Evolutionary conservation across 2,329 filamentous ascomycete genomes (phyloP), one percentile per base, ranked within the genome.

Genomic region (Talaromyces sp.): DNA sequence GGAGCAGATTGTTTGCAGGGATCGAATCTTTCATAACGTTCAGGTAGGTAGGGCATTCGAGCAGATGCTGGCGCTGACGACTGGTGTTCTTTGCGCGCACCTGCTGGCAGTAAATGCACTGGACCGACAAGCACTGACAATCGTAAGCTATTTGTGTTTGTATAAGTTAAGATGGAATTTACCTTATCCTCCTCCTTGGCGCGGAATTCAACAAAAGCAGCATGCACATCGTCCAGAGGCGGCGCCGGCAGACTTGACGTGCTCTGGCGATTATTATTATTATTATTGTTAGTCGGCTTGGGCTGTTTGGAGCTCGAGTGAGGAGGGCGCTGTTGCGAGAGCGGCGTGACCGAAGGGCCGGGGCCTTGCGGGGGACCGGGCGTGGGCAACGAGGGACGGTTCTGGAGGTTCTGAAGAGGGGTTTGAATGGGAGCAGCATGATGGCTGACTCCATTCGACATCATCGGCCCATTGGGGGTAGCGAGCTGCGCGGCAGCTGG

Each of bases 21-120:
- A 82, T 82, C 1, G 78, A 79, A 62, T 82, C 80, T 65, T 81
- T 81, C 79, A 82, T 82, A 42, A 81, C 79, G 66, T 79, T 81
- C 23, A 81, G 76, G 63, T 82, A 82, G 57, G 78, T 81, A 5
- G 76, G 73, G 57, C 79, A 81, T 68, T 81, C 79, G n/a, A 80
- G 70, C 28, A 81, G 70, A 67, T 81, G 79, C 64, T 81, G 79
- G 40, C 79, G 77, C 67, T 81, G 79, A 64, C 79, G 75, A 66
- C 78, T 80, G n/a, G 79, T 81, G 63, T 81, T 81, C 69, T 81
- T 81, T 8, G 79, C 79, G 67, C 79, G 75, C 54, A 81, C 78
- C 68, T 80, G 78, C 65, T 81, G 78, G 69, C 79, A 81, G 67
- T 81, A 81, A 61, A 81, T 81, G 65, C 79, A 81, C 72, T 81